Conservation (phyloP, 2,329 filamentous ascomycete species). For the Rosellinia necatrix region DNA sequence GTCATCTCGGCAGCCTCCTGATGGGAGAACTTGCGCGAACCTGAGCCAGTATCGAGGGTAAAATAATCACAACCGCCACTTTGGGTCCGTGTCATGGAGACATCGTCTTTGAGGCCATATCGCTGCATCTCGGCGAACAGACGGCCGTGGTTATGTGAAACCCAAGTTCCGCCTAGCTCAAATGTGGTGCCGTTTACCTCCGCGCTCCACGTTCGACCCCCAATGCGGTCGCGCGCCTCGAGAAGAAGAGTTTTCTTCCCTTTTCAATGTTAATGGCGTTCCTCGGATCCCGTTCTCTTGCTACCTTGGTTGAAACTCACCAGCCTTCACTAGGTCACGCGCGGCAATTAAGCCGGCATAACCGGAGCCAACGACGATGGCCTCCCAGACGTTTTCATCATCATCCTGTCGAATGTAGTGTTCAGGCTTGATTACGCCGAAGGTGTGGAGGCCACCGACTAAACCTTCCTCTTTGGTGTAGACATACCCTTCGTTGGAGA, state of each 20-base stretch:
- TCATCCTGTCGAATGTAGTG: no score
- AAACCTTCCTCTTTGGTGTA: no score
- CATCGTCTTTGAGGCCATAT: not conserved
- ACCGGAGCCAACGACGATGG: not conserved
- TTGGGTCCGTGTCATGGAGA: no score
- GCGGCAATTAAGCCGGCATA: conserved; percentile 1
- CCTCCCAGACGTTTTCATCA: not conserved
- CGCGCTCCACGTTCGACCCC: not conserved
- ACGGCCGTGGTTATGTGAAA: not conserved
- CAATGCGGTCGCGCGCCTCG: conserved; percentile 5
- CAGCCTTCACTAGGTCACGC: not conserved
- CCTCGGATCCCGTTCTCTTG: no score
- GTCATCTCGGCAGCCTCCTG: not conserved
- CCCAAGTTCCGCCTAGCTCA: conserved; percentile 5
- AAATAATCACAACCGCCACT: no score
- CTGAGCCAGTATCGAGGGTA: not conserved
- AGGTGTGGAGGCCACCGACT: no score
- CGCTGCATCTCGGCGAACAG: not conserved
- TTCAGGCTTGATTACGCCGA: no score
- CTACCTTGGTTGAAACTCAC: no score
- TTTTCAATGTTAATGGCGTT: no score
- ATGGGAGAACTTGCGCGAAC: not conserved
- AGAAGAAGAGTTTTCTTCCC: not conserved
- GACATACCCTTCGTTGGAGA: no score
- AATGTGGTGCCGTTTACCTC: not conserved